Conservation (phyloP, 148 eudicot genomes). For the Vaccinium corymbosum region DNA sequence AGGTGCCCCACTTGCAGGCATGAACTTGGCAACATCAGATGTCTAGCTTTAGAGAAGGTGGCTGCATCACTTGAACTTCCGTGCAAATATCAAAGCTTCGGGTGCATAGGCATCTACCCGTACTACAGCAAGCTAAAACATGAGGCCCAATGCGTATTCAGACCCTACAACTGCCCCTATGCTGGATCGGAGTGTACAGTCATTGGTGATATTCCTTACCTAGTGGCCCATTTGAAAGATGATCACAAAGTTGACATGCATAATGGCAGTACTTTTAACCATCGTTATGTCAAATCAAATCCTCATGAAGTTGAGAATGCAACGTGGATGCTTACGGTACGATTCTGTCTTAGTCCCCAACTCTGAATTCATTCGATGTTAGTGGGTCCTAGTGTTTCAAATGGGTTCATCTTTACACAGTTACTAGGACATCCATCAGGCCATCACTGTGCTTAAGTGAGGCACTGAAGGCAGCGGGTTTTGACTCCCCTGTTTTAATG, state of each 20-base stretch:
- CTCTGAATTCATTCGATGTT: neutral
- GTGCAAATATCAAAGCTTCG: conserved; percentile 69
- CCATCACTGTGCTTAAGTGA: neutral
- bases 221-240: conserved; percentile 79
- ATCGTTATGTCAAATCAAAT: conserved; percentile 88
- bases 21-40: conserved; percentile 89
- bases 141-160: conserved; percentile 64
- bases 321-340: conserved; percentile 98
- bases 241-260: conserved; percentile 97
- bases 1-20: conserved; percentile 98
- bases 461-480: neutral
- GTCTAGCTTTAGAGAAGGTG: conserved; percentile 89
- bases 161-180: conserved; percentile 91
- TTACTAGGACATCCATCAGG: neutral
- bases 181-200: conserved; percentile 91
- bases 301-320: conserved; percentile 90
- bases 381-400: neutral
- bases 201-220: conserved; percentile 63
- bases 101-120: conserved; percentile 76
- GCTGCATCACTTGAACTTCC: conserved; percentile 94
- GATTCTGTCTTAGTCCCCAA: neutral
- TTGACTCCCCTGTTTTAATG: neutral
- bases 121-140: conserved; percentile 90
- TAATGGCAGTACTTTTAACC: conserved; percentile 85
- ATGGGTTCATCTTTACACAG: neutral